Percentiles rank a stretch among this genome's conserved stretches.
phyloP scores from a whole-genome alignment of 192 early-diverging fungal genomes.

The Blastocladiella britannica region DNA sequence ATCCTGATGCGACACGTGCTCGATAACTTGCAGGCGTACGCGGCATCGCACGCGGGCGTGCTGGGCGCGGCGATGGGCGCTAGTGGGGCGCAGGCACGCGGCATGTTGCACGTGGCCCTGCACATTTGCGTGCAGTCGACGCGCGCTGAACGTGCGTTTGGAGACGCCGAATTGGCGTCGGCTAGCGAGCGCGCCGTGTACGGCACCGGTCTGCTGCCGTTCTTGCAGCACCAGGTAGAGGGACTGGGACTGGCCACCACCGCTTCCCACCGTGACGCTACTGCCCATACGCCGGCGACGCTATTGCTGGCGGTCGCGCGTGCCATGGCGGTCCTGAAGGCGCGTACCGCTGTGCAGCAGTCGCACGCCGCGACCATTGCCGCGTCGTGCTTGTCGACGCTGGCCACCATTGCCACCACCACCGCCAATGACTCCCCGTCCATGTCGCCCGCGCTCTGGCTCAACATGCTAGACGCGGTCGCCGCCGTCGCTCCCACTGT shows the following conservation, averaged over 20 bases:
- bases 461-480: too few species aligned
- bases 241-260: too few species aligned
- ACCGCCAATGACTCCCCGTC: background rate
- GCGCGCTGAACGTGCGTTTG: too few species aligned
- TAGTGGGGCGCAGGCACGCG: background rate
- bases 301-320: background rate
- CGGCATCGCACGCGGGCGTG: too few species aligned
- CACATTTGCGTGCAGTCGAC: too few species aligned
- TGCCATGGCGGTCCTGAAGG: background rate
- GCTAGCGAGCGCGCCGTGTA: background rate
- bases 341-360: background rate
- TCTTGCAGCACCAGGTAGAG: background rate
- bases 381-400: background rate
- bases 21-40: too few species aligned
- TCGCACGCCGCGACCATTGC: background rate
- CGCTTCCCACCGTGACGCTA: background rate
- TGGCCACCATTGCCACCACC: background rate
- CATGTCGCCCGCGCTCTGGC: background rate
- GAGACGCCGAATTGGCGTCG: background rate
- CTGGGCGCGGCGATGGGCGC: too few species aligned
- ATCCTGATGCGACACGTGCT: background rate
- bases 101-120: too few species aligned
- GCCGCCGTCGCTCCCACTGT: background rate
- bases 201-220: background rate
- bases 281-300: background rate